Evolutionary conservation across 179 eudicot species (phyloP).

Genomic region (Amaranthus tricolor): DNA sequence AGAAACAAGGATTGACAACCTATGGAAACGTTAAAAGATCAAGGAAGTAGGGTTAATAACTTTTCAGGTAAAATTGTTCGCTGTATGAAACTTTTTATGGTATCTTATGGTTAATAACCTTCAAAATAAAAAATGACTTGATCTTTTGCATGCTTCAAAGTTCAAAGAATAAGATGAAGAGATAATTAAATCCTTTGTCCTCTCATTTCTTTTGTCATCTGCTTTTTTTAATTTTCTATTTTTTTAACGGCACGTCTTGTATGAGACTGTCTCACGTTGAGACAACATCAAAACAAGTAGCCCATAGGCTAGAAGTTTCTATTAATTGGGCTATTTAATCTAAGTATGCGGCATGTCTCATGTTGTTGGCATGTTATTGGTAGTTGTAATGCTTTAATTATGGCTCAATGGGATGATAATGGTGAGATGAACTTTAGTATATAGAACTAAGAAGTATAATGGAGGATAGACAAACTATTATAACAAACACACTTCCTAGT

Average conservation of each 20-base stretch:
- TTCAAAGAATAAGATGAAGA: not conserved
- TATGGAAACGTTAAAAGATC: not conserved
- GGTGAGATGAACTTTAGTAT: not conserved
- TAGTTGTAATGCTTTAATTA: not conserved
- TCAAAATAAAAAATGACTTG: not conserved
- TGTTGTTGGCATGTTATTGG: not conserved
- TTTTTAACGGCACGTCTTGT: too few relatives aligned
- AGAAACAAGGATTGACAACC: not conserved
- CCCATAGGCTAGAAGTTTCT: too few relatives aligned
- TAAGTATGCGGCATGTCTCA: too few relatives aligned
- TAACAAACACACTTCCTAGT: not conserved
- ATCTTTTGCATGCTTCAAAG: not conserved
- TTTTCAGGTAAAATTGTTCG: not conserved
- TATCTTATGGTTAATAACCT: not conserved
- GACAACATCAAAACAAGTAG: too few relatives aligned
- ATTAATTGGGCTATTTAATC: too few relatives aligned
- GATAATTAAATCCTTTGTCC: too few relatives aligned
- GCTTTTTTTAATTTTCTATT: not conserved
- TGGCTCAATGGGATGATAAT: not conserved
- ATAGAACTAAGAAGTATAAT: too few relatives aligned
- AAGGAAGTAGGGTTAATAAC: not conserved
- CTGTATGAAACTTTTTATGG: not conserved
- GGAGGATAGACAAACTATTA: not conserved
- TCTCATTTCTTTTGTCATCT: not conserved
- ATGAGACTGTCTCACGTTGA: too few relatives aligned